These are phyloP conservation scores for Dittrichia graveolens DNA, from an alignment of 129 eudicot species.

Conservation along the genomic window DNA sequence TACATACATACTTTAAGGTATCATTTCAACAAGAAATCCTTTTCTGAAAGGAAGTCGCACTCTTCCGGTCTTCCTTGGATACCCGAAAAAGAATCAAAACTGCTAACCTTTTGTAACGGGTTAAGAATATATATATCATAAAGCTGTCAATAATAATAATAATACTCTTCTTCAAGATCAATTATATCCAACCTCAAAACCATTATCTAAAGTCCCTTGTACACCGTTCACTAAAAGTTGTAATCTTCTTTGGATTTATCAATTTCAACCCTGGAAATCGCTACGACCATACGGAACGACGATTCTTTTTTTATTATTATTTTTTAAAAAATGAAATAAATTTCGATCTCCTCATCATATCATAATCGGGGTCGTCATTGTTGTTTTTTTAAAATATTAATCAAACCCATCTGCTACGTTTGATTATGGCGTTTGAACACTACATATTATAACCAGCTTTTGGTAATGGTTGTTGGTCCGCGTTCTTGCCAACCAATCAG, in stretches of 20 bases:
- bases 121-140: conserved; percentile 21
- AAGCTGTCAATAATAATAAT: no score
- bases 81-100: conserved; percentile 23
- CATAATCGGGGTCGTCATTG: conserved; percentile 11
- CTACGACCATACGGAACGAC: background rate
- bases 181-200: background rate
- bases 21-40: no score
- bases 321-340: background rate
- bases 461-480: conserved; percentile 46
- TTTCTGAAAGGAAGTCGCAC: no score
- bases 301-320: background rate
- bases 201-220: conserved; percentile 4
- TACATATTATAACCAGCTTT: conserved; percentile 4
- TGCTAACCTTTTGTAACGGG: background rate
- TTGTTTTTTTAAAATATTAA: background rate
- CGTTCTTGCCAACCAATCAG: conserved; percentile 46
- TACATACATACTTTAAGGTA: no score
- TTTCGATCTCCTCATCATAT: background rate
- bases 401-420: conserved; percentile 30
- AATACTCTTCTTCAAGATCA: conserved; percentile 17
- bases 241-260: background rate
- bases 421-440: conserved; percentile 3
- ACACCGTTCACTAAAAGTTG: background rate
- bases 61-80: conserved; percentile 15
- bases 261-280: conserved; percentile 9